Conservation (phyloP, 108 stramenopile species). For the Poteriospumella lacustris region DNA sequence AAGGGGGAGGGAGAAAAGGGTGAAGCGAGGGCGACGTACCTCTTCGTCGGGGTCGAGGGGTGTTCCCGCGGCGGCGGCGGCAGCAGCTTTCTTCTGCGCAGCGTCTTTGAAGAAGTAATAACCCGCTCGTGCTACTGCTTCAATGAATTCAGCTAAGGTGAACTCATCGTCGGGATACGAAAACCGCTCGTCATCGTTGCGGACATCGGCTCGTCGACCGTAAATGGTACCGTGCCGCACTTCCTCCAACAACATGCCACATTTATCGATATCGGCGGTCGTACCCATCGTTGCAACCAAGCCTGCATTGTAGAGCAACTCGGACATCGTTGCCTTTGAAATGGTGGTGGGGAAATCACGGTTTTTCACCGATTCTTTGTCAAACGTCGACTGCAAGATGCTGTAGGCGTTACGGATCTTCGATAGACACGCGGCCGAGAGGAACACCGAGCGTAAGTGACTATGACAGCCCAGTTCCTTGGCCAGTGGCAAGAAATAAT, state of each 20-base stretch:
- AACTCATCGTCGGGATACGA: neutral
- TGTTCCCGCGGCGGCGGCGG: neutral
- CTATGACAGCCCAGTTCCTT: neutral
- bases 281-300: no score
- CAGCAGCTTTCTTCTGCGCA: neutral
- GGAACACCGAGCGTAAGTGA: neutral
- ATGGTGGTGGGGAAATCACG: conserved; percentile 2
- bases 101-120: neutral
- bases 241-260: neutral
- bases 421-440: neutral
- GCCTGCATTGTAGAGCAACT: neutral
- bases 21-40: no score
- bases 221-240: neutral
- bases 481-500: neutral
- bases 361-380: neutral
- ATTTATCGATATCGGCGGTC: neutral
- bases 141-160: neutral
- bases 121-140: neutral
- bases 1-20: no score
- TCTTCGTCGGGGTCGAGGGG: no score
- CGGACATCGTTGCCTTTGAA: neutral
- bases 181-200: neutral
- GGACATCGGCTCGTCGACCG: neutral
- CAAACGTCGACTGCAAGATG: neutral
- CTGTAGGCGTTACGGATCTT: neutral